These are phyloP conservation scores for Candida sphagnicola DNA, from an alignment of 805 yeast genomes.

Conservation along the genomic window DNA sequence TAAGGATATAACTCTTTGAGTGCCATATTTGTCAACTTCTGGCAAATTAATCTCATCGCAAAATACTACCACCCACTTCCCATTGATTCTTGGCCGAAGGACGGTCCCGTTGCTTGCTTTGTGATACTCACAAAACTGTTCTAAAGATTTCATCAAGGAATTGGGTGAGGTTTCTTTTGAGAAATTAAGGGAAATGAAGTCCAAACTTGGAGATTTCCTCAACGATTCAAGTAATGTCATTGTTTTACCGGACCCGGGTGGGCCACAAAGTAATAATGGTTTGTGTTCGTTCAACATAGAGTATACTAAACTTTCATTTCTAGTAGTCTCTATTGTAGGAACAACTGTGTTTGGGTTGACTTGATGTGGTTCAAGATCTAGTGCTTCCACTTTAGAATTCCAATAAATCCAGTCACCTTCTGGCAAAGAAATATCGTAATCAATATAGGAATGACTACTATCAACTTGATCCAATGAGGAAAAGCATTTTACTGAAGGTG, in stretches of 20 bases:
- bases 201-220: slow-evolving; percentile 51
- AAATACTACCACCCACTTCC: slow-evolving; percentile 75
- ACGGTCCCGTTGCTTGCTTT: slow-evolving; percentile 47
- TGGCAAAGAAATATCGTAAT: slow-evolving; percentile 42
- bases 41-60: slow-evolving; percentile 93
- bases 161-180: slow-evolving; percentile 74
- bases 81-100: slow-evolving; percentile 56
- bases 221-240: slow-evolving; percentile 79
- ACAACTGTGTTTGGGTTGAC: slow-evolving; percentile 64
- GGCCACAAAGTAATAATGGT: slow-evolving; percentile 81
- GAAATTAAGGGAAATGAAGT: slow-evolving; percentile 69
- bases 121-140: slow-evolving; percentile 66
- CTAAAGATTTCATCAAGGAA: slow-evolving; percentile 58
- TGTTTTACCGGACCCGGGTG: slow-evolving; percentile 97
- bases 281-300: slow-evolving; percentile 51
- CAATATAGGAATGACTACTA: slow-evolving; percentile 24
- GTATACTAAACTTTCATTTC: slow-evolving; percentile 60
- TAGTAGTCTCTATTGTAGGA: slow-evolving; percentile 73
- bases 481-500: slow-evolving; percentile 19
- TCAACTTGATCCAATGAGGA: slow-evolving; percentile 3
- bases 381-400: slow-evolving; percentile 33
- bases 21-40: slow-evolving; percentile 61
- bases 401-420: slow-evolving; percentile 46
- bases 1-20: slow-evolving; percentile 68
- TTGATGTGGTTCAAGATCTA: slow-evolving; percentile 54